A percentile compares a stretch with the other conserved stretches of the same genome.
phyloP scores from a whole-genome alignment of 441 rosid species.

The Metrosideros polymorpha region DNA sequence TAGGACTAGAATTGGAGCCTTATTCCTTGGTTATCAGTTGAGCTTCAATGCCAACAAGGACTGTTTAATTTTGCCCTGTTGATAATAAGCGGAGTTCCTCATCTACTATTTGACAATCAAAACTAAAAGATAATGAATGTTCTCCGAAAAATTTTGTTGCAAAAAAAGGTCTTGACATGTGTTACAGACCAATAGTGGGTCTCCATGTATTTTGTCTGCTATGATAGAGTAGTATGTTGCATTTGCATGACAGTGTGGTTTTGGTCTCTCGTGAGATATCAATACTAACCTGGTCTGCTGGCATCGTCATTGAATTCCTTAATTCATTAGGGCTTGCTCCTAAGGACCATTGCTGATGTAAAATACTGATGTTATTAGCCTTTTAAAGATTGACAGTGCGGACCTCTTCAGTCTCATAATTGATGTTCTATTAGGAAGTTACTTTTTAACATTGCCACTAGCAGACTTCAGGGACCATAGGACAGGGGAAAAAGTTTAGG shows the following conservation, averaged over 20 bases:
- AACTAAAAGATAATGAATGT: not conserved
- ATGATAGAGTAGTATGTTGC: not conserved
- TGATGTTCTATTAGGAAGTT: not conserved
- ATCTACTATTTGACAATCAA: not conserved
- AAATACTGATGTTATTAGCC: not conserved
- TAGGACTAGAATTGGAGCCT: not conserved
- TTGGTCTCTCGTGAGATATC: not conserved
- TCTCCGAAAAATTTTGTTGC: not conserved
- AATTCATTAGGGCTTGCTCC: not conserved
- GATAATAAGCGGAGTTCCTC: not conserved
- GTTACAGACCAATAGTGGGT: not conserved
- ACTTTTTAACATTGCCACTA: not conserved
- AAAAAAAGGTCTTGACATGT: not conserved
- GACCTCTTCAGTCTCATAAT: not conserved
- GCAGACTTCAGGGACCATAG: not conserved
- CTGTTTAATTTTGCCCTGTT: not conserved
- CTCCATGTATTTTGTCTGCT: not conserved
- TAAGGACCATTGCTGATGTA: not conserved
- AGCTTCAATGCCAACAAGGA: not conserved
- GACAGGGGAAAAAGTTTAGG: not conserved
- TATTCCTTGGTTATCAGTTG: not conserved
- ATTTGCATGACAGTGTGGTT: not conserved
- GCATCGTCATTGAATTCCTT: not conserved
- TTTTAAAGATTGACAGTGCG: not conserved
- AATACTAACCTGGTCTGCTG: too few relatives aligned